Evolutionary conservation across 805 yeast genomes (phyloP), one percentile per base, ranked within the genome.

Genomic region (Saturnispora zaruensis): DNA sequence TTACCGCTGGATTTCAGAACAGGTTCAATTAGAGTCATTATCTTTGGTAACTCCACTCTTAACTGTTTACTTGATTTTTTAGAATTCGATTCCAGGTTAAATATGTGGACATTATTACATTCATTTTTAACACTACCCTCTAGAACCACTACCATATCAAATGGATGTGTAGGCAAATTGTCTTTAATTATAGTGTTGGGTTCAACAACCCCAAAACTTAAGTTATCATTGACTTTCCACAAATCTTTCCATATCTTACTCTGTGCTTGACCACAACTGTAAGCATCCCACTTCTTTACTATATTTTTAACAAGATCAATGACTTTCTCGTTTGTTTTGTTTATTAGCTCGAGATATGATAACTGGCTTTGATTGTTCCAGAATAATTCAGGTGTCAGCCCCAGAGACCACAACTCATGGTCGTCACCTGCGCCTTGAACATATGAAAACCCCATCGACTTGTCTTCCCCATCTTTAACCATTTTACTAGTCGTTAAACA

Each of bases 341-440:
- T 47, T 3, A 48, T 45, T 2, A 49, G 9, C 45, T 68, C 64
- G 4, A 44, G 25, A 8, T 30, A 28, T 13, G 24, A 30, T 20
- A 61, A 57, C 6, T 45, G 44, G 1, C 61, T 64, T 3, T 61
- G 46, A 51, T 75, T 59, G 3, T 59, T 47, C 95, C 95, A 87
- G 45, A 84, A 76, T 25, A 77, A 45, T 0, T 58, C 57, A 0
- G 90, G 79, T 1, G 71, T 74, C 28, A 87, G 63, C 0, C 72
- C 67, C 4, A 75, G 69, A 0, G 83, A 76, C 97, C 96, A 89
- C 9, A 82, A 68, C 59, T 89, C 97, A 62, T 89, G 96, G 59
- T 90, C 96, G 64, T 89, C 97, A 0, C 93, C 96, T 0, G 96
- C 93, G 1, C 97, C 97, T 64, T 88, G 96, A 1, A 88, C 85